These are phyloP conservation scores for Ophiostoma fasciatum DNA, from an alignment of 2,329 filamentous ascomycete species.

Conservation along the genomic window DNA sequence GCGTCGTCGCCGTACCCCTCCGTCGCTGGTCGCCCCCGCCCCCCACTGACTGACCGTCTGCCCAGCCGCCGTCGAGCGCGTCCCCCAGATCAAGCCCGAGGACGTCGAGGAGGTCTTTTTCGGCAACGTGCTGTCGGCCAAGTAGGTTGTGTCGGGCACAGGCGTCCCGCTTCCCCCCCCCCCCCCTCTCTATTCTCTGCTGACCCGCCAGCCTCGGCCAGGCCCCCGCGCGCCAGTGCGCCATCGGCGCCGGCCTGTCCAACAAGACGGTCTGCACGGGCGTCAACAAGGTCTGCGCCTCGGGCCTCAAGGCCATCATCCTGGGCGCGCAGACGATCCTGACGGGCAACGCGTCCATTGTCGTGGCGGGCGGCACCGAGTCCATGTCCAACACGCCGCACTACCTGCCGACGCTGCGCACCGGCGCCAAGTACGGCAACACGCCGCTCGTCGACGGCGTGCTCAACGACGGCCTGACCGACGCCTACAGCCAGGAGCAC, in stretches of 20 bases:
- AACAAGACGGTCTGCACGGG: conserved; percentile 75
- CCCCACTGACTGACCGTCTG: conserved; percentile 5
- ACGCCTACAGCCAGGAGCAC: conserved; percentile 84
- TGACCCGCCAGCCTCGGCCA: conserved; percentile 59
- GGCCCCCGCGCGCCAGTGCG: conserved; percentile 89
- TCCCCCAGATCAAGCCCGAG: conserved; percentile 71
- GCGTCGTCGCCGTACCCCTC: conserved; percentile 16
- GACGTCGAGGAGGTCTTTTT: conserved; percentile 96
- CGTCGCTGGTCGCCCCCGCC: background rate
- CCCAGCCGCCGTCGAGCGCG: conserved; percentile 65
- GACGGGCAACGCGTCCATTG: conserved; percentile 80
- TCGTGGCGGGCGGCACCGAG: conserved; percentile 89
- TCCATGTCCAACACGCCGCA: conserved; percentile 98
- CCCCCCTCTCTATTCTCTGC: background rate
- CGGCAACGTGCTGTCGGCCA: conserved; percentile 93
- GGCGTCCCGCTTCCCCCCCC: background rate
- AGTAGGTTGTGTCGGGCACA: conserved; percentile 38
- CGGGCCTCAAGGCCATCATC: conserved; percentile 84
- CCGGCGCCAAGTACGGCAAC: conserved; percentile 86
- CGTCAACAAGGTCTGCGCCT: conserved; percentile 98
- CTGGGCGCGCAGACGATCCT: conserved; percentile 95
- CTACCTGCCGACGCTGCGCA: conserved; percentile 80
- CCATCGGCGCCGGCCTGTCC: conserved; percentile 72
- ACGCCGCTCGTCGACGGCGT: conserved; percentile 80
- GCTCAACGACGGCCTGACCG: conserved; percentile 85